Evolutionary conservation across 805 yeast species (phyloP).

Genomic region (Suhomyces xylopsoci): DNA sequence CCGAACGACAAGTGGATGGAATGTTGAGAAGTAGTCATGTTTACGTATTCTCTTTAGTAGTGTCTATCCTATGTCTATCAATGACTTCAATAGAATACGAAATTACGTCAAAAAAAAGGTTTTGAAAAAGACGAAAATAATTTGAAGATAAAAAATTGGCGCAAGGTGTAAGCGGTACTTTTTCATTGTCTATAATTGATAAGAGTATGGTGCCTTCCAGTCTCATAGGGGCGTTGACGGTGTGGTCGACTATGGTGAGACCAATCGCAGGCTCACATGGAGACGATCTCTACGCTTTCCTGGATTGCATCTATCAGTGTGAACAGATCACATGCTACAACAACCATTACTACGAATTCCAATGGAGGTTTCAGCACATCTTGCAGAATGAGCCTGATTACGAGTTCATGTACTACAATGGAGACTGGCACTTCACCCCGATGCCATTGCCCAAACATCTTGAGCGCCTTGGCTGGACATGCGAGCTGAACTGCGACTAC

Average conservation of each 20-base stretch:
- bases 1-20: not conserved
- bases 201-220: not conserved
- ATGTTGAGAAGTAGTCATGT: not conserved
- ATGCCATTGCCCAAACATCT: slow-evolving; percentile 43
- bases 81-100: not conserved
- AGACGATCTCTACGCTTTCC: slow-evolving; percentile 55
- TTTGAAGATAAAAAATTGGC: not conserved
- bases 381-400: slow-evolving; percentile 13
- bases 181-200: not conserved
- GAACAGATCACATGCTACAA: slow-evolving; percentile 30
- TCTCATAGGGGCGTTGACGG: not conserved
- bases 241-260: slow-evolving; percentile 3
- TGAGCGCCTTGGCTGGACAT: slow-evolving; percentile 40
- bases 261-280: slow-evolving; percentile 47
- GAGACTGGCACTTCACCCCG: slow-evolving; percentile 32
- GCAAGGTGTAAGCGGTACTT: not conserved
- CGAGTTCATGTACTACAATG: slow-evolving; percentile 25
- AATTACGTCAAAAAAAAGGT: not conserved
- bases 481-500: slow-evolving; percentile 77
- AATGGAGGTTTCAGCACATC: slow-evolving; percentile 19
- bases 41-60: too few species aligned
- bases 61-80: not conserved
- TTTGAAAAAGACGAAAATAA: not conserved
- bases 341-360: slow-evolving; percentile 26
- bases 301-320: slow-evolving; percentile 55